Conservation (phyloP, 202 grass and related monocot genomes). For the Digitaria exilis region DNA sequence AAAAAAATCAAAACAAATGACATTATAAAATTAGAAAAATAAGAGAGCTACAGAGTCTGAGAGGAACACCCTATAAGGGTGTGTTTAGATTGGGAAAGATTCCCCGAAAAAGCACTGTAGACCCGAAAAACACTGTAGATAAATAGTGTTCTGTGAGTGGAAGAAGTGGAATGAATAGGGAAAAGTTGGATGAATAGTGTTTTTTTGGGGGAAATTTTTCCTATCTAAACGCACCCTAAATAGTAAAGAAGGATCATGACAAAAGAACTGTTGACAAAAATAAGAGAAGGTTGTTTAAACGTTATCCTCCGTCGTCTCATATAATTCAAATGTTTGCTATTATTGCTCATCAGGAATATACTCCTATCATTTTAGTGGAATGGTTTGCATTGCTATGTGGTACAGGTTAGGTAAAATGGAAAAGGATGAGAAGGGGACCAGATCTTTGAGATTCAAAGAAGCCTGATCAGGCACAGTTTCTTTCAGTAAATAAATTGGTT, state of each 20-base stretch:
- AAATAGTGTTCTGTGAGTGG: too few species aligned
- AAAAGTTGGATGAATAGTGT: too few species aligned
- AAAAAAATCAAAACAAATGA: too few species aligned
- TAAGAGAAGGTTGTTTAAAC: too few species aligned
- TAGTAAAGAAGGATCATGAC: background rate
- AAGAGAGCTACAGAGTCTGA: background rate
- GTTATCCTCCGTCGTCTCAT: too few species aligned
- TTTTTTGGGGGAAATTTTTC: too few species aligned
- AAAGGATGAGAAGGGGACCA: background rate
- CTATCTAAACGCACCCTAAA: too few species aligned
- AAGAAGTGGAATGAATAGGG: too few species aligned
- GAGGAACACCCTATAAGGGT: background rate
- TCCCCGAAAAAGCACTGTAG: too few species aligned
- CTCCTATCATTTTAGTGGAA: background rate
- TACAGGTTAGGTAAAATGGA: background rate
- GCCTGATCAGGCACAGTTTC: background rate
- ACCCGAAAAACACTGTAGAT: too few species aligned
- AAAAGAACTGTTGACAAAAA: background rate
- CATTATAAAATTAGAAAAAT: background rate
- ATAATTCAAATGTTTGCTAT: background rate
- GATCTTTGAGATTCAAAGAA: background rate
- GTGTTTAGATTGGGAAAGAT: too few species aligned
- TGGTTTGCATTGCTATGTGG: background rate
- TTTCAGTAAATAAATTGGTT: conserved; percentile 19
- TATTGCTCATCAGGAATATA: background rate